phyloP scores from a whole-genome alignment of 495 filamentous ascomycete genomes.

The Podospora australis region DNA sequence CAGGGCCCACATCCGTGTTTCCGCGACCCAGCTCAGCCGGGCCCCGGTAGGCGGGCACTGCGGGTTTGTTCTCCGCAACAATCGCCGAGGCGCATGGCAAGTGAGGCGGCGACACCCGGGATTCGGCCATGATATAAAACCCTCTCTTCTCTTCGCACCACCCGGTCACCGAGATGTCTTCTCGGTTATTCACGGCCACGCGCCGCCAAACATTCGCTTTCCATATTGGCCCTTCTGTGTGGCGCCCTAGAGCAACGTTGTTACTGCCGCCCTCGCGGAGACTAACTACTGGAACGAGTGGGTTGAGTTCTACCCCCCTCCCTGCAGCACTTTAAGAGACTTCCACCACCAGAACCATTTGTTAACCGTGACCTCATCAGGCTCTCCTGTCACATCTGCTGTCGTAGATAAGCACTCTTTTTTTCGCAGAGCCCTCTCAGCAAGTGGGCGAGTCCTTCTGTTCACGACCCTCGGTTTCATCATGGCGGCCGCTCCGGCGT shows the following conservation, averaged over 20 bases:
- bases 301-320: neutral
- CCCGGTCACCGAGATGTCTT: conserved; percentile 12
- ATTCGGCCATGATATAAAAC: conserved; percentile 6
- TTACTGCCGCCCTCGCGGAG: conserved; percentile 5
- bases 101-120: conserved; percentile 3
- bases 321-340: neutral
- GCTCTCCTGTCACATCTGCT: neutral
- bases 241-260: neutral
- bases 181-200: conserved; percentile 11
- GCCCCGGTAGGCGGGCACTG: no score
- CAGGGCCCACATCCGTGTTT: no score
- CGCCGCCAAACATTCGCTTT: conserved; percentile 4
- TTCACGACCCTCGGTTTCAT: conserved; percentile 47
- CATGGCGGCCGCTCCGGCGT: conserved; percentile 46
- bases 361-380: neutral
- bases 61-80: no score
- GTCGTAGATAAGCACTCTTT: conserved; percentile 8
- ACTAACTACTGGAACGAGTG: conserved; percentile 12
- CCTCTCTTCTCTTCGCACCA: neutral
- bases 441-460: conserved; percentile 31
- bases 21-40: no score
- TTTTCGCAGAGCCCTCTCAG: conserved; percentile 22
- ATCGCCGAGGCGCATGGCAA: neutral
- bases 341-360: neutral
- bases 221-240: neutral